These are phyloP conservation scores for Cyclotella choctawhatcheeana DNA, from an alignment of 108 stramenopile genomes.

Conservation along the genomic window DNA sequence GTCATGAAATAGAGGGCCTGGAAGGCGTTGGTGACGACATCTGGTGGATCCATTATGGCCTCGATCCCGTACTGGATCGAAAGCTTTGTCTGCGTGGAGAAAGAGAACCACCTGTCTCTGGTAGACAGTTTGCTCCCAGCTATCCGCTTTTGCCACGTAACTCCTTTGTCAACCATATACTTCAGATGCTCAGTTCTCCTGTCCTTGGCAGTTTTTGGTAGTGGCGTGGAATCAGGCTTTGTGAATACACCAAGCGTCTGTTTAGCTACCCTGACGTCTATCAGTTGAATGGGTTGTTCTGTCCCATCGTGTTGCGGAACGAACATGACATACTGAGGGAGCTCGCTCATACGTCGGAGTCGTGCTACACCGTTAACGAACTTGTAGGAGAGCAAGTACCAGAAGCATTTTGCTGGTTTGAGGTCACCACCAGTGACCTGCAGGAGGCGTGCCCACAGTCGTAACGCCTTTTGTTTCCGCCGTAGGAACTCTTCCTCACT, in stretches of 20 bases:
- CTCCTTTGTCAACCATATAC: slow-evolving; percentile 4
- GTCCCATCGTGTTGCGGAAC: not conserved
- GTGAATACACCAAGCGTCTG: not conserved
- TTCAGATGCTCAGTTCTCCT: not conserved
- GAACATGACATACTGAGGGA: not conserved
- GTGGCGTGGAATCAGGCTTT: not conserved
- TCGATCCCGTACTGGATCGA: slow-evolving; percentile 5
- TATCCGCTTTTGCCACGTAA: not conserved
- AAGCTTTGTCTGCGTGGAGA: not conserved
- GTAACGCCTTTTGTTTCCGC: not conserved
- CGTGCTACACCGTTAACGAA: not conserved
- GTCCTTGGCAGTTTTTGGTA: not conserved
- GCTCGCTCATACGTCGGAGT: not conserved
- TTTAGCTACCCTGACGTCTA: not conserved
- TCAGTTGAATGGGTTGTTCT: not conserved
- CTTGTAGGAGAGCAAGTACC: not conserved
- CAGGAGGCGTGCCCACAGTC: slow-evolving; percentile 2
- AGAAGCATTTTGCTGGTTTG: slow-evolving; percentile 10
- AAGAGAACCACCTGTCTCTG: not conserved
- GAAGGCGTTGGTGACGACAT: not conserved
- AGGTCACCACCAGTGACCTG: slow-evolving; percentile 12
- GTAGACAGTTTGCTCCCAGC: not conserved
- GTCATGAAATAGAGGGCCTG: not conserved
- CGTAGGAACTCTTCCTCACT: not conserved
- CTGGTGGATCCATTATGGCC: not conserved